A percentile compares a stretch with the other conserved stretches of the same genome.
These are phyloP conservation scores for Usnea hakonensis DNA, from an alignment of 495 filamentous ascomycete species.

Conservation along the genomic window DNA sequence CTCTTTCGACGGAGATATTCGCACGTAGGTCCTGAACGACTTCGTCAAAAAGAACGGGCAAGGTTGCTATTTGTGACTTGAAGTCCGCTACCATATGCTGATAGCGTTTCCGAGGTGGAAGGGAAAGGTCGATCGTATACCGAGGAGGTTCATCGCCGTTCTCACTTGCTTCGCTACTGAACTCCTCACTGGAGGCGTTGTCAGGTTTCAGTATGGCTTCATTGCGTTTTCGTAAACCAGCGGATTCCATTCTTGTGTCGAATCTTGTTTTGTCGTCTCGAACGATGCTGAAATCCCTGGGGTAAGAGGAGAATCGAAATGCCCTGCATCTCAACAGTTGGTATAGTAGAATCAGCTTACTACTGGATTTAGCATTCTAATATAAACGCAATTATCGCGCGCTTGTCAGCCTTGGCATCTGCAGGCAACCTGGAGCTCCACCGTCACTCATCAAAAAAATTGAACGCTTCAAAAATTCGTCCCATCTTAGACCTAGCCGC, in stretches of 20 bases:
- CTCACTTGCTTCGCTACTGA: background rate
- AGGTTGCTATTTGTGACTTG: constrained; percentile 31
- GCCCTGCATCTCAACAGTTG: background rate
- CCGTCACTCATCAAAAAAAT: background rate
- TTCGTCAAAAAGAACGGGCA: constrained; percentile 45
- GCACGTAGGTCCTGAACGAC: constrained; percentile 28
- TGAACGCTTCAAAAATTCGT: background rate
- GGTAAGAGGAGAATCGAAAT: background rate
- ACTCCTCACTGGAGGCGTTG: background rate
- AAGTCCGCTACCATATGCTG: constrained; percentile 40
- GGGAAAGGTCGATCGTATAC: constrained; percentile 52
- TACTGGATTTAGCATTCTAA: background rate
- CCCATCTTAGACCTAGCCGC: too few species aligned
- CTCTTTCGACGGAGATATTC: constrained; percentile 22
- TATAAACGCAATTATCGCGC: background rate
- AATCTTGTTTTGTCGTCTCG: background rate
- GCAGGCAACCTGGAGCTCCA: background rate
- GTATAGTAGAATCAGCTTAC: too few species aligned
- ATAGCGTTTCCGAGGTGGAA: constrained; percentile 50
- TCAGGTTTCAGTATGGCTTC: background rate
- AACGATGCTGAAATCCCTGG: background rate
- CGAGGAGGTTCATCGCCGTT: constrained; percentile 24
- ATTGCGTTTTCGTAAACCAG: background rate
- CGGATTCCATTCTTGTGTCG: background rate
- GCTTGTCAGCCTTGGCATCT: background rate